Evolutionary conservation across 2,329 filamentous ascomycete genomes (phyloP), one percentile per base, ranked within the genome.

Genomic region (Cordyceps javanica): DNA sequence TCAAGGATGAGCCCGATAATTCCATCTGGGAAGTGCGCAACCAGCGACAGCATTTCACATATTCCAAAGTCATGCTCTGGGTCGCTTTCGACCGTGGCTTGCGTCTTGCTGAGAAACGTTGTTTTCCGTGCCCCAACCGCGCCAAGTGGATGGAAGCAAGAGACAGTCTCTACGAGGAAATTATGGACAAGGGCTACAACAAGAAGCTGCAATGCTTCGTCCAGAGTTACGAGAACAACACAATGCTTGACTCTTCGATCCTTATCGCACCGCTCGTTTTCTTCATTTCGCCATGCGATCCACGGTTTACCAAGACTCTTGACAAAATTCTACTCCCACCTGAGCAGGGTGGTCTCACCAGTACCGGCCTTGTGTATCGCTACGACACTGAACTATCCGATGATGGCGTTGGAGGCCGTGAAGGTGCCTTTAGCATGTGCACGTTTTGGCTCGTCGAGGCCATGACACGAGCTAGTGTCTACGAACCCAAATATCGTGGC

Each of bases 51-150:
- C 83, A 90, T 66, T 92, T 91, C 63, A 83, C 86, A 14, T 92
- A 91, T 71, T 89, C 86, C n/a, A 90, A 91, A 67, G 80, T 92
- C 62, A 89, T 91, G 85, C 78, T 92, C 23, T 92, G 88, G 89
- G 89, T 92, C 3, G 87, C 88, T 19, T 83, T 92, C 61, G 89
- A 92, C 68, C 84, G 88, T 5, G 88, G 86, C 10, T 73, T 91
- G 13, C 86, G 89, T 2, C 79, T 91, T 1, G 78, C 87, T 4
- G 88, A 91, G 19, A 92, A 91, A 71, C 77, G 89, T 56, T 88
- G 85, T 64, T 80, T 92, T 23, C 88, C 89, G 0, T 91, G 89
- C 60, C 88, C 87, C 2, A 86, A 88, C 64, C 79, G 87, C 3
- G 70, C 68, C 41, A 78, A 81, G 51, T 92, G 89, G 89, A 72